Conservation (phyloP, 768 basidiomycete genomes). For the Dacryopinax primogenitus region DNA sequence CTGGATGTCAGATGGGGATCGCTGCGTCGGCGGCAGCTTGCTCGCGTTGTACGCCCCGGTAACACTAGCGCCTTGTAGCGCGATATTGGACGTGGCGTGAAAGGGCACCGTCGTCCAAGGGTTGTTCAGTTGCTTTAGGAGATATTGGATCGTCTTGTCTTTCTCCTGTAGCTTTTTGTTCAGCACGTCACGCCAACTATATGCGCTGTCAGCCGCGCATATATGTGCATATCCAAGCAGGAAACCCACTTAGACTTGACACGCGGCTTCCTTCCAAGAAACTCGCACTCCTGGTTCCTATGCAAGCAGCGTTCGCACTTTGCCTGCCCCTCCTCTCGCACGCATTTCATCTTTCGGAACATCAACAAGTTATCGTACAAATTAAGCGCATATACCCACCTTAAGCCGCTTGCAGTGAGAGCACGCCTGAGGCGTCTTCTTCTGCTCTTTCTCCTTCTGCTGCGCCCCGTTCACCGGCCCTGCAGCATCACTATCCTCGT, state of each 20-base stretch:
- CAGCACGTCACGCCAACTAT: constrained; percentile 73
- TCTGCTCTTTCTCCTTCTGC: neutral
- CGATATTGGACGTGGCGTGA: constrained; percentile 5
- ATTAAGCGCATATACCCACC: constrained; percentile 34
- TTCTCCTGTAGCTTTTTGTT: constrained; percentile 79
- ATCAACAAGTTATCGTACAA: constrained; percentile 19
- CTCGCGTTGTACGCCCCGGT: constrained; percentile 63
- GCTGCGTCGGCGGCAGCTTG: constrained; percentile 36
- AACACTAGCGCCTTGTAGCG: constrained; percentile 17
- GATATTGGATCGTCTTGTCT: constrained; percentile 71
- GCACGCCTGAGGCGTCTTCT: constrained; percentile 60
- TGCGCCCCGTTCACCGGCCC: neutral
- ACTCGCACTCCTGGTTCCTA: constrained; percentile 42
- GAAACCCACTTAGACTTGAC: constrained; percentile 67
- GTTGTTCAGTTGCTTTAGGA: constrained; percentile 57
- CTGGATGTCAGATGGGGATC: constrained; percentile 10
- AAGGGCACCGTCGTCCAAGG: constrained; percentile 10
- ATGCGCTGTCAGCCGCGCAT: neutral
- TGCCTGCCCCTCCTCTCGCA: constrained; percentile 56
- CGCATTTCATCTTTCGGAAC: constrained; percentile 64
- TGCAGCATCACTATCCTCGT: constrained; percentile 1
- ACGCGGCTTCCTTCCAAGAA: constrained; percentile 68
- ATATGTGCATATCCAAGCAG: neutral
- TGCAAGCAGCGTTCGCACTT: constrained; percentile 57
- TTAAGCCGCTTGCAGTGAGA: constrained; percentile 80